Percentiles rank a stretch among this genome's conserved stretches.
Conservation (phyloP, 139 green algal genomes). For the Chlorokybus atmophyticus region DNA sequence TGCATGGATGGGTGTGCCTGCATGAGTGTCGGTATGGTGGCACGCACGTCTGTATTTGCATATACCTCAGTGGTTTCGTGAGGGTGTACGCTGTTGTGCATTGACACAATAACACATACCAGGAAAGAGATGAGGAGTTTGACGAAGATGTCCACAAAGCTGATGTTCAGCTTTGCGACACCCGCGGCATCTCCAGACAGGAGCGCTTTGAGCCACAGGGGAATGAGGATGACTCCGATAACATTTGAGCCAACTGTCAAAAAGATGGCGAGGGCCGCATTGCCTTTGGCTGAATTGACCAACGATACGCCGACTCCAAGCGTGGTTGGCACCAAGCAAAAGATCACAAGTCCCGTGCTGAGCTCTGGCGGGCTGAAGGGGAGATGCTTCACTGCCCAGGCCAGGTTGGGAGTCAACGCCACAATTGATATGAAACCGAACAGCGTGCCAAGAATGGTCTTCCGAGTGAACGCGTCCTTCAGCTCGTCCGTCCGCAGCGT, state of each 20-base stretch:
- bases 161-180: conserved; percentile 17
- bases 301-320: conserved; percentile 59
- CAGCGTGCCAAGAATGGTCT: neutral
- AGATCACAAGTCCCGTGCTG: conserved; percentile 53
- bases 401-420: conserved; percentile 13
- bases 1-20: too few relatives aligned
- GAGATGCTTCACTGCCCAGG: conserved; percentile 7
- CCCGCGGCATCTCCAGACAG: neutral
- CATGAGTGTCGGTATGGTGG: too few relatives aligned
- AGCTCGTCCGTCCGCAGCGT: conserved; percentile 26
- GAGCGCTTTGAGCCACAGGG: conserved; percentile 17
- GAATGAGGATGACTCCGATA: conserved; percentile 52
- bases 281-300: conserved; percentile 24
- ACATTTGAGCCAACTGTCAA: conserved; percentile 64
- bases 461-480: conserved; percentile 1
- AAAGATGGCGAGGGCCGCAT: conserved; percentile 58
- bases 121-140: conserved; percentile 69
- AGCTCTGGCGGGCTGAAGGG: conserved; percentile 14
- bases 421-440: conserved; percentile 23
- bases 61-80: too few relatives aligned
- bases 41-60: too few relatives aligned
- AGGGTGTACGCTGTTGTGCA: too few relatives aligned
- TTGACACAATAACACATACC: too few relatives aligned
- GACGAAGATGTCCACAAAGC: conserved; percentile 48
- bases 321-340: conserved; percentile 61